Evolutionary conservation across 257 asterid genomes (phyloP).

Genomic region (Nicotiana knightiana): DNA sequence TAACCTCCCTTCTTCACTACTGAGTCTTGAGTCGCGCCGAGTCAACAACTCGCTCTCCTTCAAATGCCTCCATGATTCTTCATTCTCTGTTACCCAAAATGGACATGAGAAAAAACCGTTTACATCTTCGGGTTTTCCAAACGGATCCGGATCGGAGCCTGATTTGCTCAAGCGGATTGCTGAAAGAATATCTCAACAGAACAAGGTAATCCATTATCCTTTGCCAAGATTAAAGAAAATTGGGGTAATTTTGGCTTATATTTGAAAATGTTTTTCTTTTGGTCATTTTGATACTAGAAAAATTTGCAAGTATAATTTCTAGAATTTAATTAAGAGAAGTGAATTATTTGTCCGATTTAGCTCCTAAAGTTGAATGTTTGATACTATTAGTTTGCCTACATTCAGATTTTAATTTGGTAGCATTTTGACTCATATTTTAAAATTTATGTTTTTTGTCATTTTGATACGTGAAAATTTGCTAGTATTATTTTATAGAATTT

Average conservation of each 20-base stretch:
- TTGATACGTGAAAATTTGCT: neutral
- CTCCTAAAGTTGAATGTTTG: too few species aligned
- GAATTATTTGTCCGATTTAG: too few species aligned
- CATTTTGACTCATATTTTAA: neutral
- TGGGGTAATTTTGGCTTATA: neutral
- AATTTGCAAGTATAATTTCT: too few species aligned
- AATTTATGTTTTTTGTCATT: neutral
- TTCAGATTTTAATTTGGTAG: neutral
- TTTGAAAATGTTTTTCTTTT: too few species aligned
- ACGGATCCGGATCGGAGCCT: slow-evolving; percentile 28
- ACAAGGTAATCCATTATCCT: slow-evolving; percentile 29
- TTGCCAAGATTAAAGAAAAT: neutral
- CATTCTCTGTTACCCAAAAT: neutral
- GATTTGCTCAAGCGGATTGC: slow-evolving; percentile 23
- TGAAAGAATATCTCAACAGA: slow-evolving; percentile 21
- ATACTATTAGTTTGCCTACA: neutral
- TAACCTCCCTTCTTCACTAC: slow-evolving; percentile 7
- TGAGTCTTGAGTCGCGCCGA: slow-evolving; percentile 23
- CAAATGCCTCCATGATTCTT: slow-evolving; percentile 17
- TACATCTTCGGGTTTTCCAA: slow-evolving; percentile 19
- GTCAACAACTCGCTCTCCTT: slow-evolving; percentile 29
- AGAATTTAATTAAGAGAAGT: too few species aligned
- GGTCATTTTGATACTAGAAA: neutral
- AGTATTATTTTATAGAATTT: neutral
- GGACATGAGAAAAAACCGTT: slow-evolving; percentile 11